Conservation (phyloP, 495 filamentous ascomycete species). For the Peziza echinospora region DNA sequence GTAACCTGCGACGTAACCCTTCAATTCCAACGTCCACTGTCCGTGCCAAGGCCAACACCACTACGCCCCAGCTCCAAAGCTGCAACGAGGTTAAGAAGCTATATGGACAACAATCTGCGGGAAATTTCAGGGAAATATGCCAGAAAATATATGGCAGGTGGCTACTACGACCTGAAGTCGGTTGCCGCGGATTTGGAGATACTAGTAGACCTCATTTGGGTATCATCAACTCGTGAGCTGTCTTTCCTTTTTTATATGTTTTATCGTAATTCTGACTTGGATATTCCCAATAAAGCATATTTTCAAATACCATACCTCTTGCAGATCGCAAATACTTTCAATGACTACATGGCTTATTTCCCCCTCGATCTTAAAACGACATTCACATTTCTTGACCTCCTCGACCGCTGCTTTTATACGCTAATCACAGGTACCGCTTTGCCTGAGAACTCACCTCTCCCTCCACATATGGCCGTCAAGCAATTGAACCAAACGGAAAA, state of each 20-base stretch:
- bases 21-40: constrained; percentile 7
- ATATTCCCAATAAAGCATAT: constrained; percentile 7
- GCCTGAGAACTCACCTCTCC: neutral
- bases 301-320: constrained; percentile 17
- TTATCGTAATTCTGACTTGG: neutral
- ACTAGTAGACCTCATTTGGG: constrained; percentile 17
- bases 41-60: constrained; percentile 10
- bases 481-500: constrained; percentile 17
- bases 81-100: constrained; percentile 14
- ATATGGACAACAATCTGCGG: constrained; percentile 14
- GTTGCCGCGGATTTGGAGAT: constrained; percentile 8
- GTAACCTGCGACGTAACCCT: too few relatives aligned
- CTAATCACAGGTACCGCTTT: constrained; percentile 10
- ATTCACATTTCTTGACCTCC: constrained; percentile 10
- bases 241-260: too few relatives aligned
- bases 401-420: constrained; percentile 16
- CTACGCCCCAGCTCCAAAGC: constrained; percentile 10
- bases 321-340: constrained; percentile 18
- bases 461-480: neutral
- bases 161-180: constrained; percentile 6
- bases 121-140: constrained; percentile 12
- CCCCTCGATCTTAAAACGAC: constrained; percentile 4
- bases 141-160: constrained; percentile 11
- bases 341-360: constrained; percentile 19
- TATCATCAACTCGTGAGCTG: constrained; percentile 18